Evolutionary conservation across 192 early-diverging fungal genomes (phyloP), one percentile per base, ranked within the genome.

Genomic region (Dissophora globulifera): DNA sequence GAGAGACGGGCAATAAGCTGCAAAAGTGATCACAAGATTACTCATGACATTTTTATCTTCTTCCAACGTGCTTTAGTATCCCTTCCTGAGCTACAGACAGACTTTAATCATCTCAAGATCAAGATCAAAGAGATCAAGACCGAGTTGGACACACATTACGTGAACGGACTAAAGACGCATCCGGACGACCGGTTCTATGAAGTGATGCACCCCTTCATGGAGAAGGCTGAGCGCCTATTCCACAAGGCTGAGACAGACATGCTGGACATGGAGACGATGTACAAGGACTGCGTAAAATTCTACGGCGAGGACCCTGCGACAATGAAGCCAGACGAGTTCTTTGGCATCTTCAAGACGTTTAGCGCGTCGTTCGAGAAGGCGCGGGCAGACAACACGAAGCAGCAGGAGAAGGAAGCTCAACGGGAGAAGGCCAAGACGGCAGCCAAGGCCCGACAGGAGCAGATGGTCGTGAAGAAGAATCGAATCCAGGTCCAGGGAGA

Each of bases 291-390:
- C 9, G 88, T 91, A 42, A 71, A 82, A 16, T 86, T 87, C 22
- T 94, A 85, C 53, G 93, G 92, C 50, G 92, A 94, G 69, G 88
- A 93, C 58, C 75, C 90, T 42, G 76, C 70, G 5, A 58, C 76
- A 7, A 93, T 88, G 83, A 87, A 90, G 43, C 90, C 92, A 3
- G 93, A 94, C 58, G 92, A 94, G 65, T 93, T 94, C 80, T 94
- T 94, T 84, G 87, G 90, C 16, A 87, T 94, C 23, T 94, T 93
- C 82, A 91, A 91, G 74, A 93, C 90, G 7, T 94, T 94, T 43
- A 83, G 84, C 2, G 82, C 89, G 4, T 90, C 89, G 51, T 94
- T 91, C 54, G 89, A 87, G 81, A 82, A 79, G 62, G 85, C 83
- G 9, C 84, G 79, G 75, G 55, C 62, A 29, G 86, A 88, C 50